Base-by-base conservation (phyloP, 441 rosid species). In the Raphanus hybrid region DNA sequence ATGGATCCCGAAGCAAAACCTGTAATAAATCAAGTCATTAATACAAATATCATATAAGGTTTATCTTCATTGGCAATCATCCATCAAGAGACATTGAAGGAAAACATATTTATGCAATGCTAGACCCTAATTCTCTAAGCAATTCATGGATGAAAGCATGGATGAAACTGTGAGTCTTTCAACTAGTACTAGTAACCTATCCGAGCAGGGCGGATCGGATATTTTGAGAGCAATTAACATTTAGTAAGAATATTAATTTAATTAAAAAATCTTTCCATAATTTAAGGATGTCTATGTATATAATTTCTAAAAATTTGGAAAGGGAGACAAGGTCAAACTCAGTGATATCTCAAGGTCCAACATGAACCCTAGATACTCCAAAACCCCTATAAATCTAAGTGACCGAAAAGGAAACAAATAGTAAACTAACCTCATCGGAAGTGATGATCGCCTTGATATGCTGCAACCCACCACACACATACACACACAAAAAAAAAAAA, bases 371-470 rank as follows among this genome's bases (percentile, higher is more conserved):
- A 52, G 23, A 6, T 1, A 34, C 59, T 76, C 14, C 45, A 32
- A 55, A 77, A 72, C 34, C 52, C 63, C 68, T 50, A 62, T 4
- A 60, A 48, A 62, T 37, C 29, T 2, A 54, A 37, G 15, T 32
- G 59, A 57, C 12, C 0, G 26, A 58, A 12, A 52, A 5, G 12
- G 26, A 59, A 41, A 29, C 20, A 58, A 64, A 64, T 4, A 72
- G 37, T 6, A 70, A 71, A 82, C 92, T 64, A 67, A 96, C 98
- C 98, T 93, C 97, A 11, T 93, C 97, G 57, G 98, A 78, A 71
- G 99, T 93, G 39, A 96, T 96, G 37, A 96, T 96, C 12, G 98
- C 99, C 85, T 96, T 93, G 74, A 93, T 92, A 73, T 96, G 97
- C 99, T 93, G 89, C 87, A 73, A 4, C 20, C 58, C 9, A 52